Evolutionary conservation across 345 rosid genomes (phyloP), one percentile per base, ranked within the genome.

Genomic region (Camelina laxa): DNA sequence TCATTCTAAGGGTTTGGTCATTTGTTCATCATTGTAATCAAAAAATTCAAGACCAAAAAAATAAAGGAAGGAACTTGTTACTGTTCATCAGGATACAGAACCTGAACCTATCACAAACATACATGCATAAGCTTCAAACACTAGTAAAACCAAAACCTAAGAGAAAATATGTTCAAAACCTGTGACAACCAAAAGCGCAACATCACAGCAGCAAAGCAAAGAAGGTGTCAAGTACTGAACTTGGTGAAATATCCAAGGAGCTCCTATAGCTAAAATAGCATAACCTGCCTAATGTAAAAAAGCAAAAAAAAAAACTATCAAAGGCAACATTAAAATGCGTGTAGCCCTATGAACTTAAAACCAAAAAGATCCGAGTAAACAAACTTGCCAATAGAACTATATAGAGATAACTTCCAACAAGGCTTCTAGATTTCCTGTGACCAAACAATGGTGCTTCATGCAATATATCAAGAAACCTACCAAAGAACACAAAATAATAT

Each of bases 391-490:
- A 80, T 76, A 91, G 17, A 60, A 88, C 42, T 67, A 85, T 85
- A 84, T 84, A 91, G 45, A 86, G 72, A 66, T 91, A 80, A 67
- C 97, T 85, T 47, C 97, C 97, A 63, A 89, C 70, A 56, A 93
- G 75, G 67, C 88, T 85, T 77, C 89, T 86, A 22, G 91, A 85
- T 86, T 91, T 91, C 82, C 96, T 85, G 80, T 89, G 92, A 80
- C 94, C 97, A n/a, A 90, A 85, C 47, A 93, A 76, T 59, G 98
- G 94, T 73, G 98, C 97, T 72, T 93, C 98, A 31, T 93, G 94
- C 58, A 93, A 84, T 77, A 93, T 93, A 79, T 93, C 97, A 42
- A 89, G 87, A 67, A 93, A 93, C 85, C 98, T 91, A 55, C 44
- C 2, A 64, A 72, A n/a, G 35, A 54, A 12, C 31, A 59, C 55